Conservation (phyloP, 2,329 filamentous ascomycete genomes). For the Phoma sp. region DNA sequence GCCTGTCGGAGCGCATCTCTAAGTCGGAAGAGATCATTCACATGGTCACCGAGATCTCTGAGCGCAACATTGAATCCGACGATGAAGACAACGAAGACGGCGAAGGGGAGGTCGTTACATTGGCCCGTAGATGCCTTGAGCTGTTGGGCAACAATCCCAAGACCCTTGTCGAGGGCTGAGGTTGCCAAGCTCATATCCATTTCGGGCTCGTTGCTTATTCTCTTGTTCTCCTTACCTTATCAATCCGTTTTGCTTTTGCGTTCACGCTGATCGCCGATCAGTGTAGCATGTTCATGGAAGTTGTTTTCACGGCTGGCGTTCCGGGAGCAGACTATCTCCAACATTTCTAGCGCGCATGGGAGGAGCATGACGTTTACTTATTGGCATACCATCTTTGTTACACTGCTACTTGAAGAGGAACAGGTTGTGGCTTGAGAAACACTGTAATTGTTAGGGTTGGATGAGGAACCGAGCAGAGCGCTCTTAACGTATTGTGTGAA, state of each 20-base stretch:
- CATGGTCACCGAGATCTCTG: slow-evolving; percentile 89
- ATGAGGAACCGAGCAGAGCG: slow-evolving; percentile 11
- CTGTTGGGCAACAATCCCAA: slow-evolving; percentile 80
- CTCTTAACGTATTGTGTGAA: slow-evolving; percentile 7
- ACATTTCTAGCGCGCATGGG: slow-evolving; percentile 50
- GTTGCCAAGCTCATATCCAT: slow-evolving; percentile 21
- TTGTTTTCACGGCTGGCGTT: slow-evolving; percentile 38
- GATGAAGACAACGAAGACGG: slow-evolving; percentile 88
- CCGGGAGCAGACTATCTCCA: slow-evolving; percentile 32
- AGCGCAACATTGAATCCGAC: slow-evolving; percentile 85
- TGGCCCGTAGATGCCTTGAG: slow-evolving; percentile 89
- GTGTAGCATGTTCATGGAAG: slow-evolving; percentile 27
- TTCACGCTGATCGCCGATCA: slow-evolving; percentile 29
- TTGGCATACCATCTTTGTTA: slow-evolving; percentile 42
- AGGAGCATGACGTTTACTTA: slow-evolving; percentile 42
- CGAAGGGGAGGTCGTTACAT: slow-evolving; percentile 88
- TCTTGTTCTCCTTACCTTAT: slow-evolving; percentile 30
- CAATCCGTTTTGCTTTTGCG: slow-evolving; percentile 35
- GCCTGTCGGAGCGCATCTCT: slow-evolving; percentile 84
- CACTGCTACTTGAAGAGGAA: slow-evolving; percentile 16
- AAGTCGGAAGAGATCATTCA: slow-evolving; percentile 90
- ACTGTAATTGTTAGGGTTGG: slow-evolving; percentile 36
- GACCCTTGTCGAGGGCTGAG: slow-evolving; percentile 78
- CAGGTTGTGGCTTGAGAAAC: slow-evolving; percentile 21
- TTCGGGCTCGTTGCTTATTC: slow-evolving; percentile 31